Evolutionary conservation across 2,329 filamentous ascomycete genomes (phyloP), one percentile per base, ranked within the genome.

Genomic region (Aspergillus tamarii): DNA sequence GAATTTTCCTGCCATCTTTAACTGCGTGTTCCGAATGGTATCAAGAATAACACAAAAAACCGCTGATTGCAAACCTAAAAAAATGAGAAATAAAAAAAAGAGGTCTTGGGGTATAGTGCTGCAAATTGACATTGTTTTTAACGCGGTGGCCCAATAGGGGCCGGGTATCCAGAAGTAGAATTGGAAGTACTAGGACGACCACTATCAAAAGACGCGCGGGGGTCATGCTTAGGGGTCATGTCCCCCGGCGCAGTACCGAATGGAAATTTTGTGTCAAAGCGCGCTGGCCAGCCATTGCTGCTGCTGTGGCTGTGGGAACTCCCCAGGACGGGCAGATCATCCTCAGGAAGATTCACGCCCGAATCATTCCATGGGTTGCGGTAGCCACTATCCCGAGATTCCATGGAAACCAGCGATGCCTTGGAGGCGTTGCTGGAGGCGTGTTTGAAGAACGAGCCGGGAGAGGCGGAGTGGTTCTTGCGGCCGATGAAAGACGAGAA

Each of bases 311-410:
- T 87, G 77, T 88, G 87, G 69, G 76, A 81, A 73, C 80, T 83
- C 63, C 81, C 81, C 63, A 82, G 77, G 69, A 77, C 77, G 69
- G 85, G 83, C 62, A 81, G 73, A 71, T 97, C 93, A 68, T 97
- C 93, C 73, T 97, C 94, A 67, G 91, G 85, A 70, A 97, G 88
- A 77, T 97, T 97, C 76, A 97, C 93, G 73, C 94, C 94, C 75
- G 93, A 96, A 78, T 98, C 94, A 78, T 97, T 97, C 94, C 94
- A 98, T 66, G 94, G 94, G 81, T 97, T 97, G 79, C 94, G 91
- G 79, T 97, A 96, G 70, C 93, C 93, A 82, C 93, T 97, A 76
- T 94, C 91, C 41, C 93, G 93, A 56, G 94, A 97, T 81, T 98
- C 94, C 78, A 97, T 94, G 67, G 93, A 97, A 71, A 96, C 94